Evolutionary conservation across 768 basidiomycete species (phyloP), one percentile per base, ranked within the genome.

Genomic region (Panaeolus cyanescens): DNA sequence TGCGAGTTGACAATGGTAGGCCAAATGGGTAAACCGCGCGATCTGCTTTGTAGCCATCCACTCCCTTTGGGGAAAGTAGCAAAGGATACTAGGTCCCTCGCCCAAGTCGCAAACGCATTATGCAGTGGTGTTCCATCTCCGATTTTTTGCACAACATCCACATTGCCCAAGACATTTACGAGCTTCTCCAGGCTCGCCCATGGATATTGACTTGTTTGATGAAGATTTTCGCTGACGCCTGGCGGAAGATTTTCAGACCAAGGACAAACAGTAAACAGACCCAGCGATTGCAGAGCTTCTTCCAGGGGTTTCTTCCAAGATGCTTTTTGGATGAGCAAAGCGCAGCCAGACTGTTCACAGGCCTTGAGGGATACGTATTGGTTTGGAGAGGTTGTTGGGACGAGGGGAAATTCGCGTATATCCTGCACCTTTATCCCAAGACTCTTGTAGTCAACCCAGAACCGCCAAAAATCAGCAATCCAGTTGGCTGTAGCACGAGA

Each of bases 361-460:
- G 71, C 65, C 1, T 62, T 32, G 10, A 79, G 58, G 4, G 78
- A 79, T 17, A 74, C 70, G 32, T 73, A 79, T 7, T 61, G 50
- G 6, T 67, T 66, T 1, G 58, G 40, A 3, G 32, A 60, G 32
- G 60, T 65, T 3, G 75, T 77, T 8, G 72, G 74, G 0, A 81
- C 74, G 7, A 81, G 65, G 1, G 77, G 75, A 58, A 75, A 77
- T 4, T 54, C 45, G 1, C 60, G 55, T 8, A 75, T 68, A 5
- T 71, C 65, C 1, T 57, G 28, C 7, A 22, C 7, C 0, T 25
- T 25, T 5, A 68, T 59, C 13, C 58, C 68, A 37, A 63, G 53
- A 6, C 3, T 15, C 10, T 19, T 28, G 55, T 71, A 71, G 56
- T 64, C 63, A 1, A 53, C 55, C 70, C 70, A 68, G 37, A 61